Conservation (phyloP, 345 rosid species). For the Hibiscus mutabilis region DNA sequence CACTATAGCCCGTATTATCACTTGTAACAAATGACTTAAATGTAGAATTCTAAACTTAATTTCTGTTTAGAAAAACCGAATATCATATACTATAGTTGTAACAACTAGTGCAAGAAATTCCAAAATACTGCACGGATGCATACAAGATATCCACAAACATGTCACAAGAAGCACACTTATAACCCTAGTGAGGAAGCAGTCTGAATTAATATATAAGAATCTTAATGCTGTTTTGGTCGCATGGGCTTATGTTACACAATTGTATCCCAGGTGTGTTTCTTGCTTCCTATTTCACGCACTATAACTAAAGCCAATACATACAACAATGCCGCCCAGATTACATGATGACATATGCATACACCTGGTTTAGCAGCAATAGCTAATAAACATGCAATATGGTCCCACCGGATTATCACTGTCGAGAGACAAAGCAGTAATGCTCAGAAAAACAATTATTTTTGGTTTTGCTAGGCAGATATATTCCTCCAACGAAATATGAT, state of each 20-base stretch:
- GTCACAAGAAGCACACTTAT: neutral
- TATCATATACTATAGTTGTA: neutral
- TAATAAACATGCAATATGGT: neutral
- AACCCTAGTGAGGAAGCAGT: neutral
- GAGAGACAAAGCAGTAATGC: neutral
- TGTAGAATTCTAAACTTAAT: neutral
- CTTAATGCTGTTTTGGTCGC: neutral
- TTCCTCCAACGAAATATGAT: neutral
- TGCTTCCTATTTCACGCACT: neutral
- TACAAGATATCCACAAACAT: neutral
- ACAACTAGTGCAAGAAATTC: neutral
- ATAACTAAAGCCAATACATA: neutral
- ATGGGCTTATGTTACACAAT: neutral
- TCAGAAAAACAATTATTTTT: neutral
- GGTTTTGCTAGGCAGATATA: neutral
- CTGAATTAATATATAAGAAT: neutral
- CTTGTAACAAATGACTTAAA: neutral
- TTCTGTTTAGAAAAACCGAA: neutral
- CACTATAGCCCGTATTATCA: neutral
- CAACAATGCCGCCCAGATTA: neutral
- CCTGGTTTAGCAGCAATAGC: neutral
- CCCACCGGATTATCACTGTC: neutral
- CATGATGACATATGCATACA: neutral
- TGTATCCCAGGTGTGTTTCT: neutral
- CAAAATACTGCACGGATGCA: neutral